Evolutionary conservation across 176 grass and related monocot genomes (phyloP).

Genomic region (Cocos nucifera): DNA sequence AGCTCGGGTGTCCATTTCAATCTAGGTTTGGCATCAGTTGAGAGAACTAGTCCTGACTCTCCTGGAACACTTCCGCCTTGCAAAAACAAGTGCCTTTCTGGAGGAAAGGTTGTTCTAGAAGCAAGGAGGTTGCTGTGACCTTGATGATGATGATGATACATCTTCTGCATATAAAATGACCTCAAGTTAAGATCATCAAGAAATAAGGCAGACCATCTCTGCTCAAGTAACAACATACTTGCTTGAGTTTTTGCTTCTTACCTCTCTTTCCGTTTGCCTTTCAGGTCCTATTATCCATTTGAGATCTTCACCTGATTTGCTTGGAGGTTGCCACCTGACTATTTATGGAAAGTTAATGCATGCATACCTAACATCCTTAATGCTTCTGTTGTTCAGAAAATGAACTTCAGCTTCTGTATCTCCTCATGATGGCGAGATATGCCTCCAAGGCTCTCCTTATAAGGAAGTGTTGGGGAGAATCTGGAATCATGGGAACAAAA

Average conservation of each 20-base stretch:
- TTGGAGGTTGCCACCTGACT: background rate
- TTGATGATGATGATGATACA: constrained; percentile 69
- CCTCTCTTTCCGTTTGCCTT: constrained; percentile 17
- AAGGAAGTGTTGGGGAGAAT: constrained; percentile 13
- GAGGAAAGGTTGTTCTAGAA: constrained; percentile 36
- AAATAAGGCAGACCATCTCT: background rate
- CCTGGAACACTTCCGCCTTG: constrained; percentile 41
- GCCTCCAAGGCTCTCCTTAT: background rate
- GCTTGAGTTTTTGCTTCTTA: constrained; percentile 30
- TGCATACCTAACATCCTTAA: background rate
- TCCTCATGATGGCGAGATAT: background rate
- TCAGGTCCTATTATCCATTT: constrained; percentile 36
- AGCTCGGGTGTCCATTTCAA: constrained; percentile 95
- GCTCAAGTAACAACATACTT: constrained; percentile 6
- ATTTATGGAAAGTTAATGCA: background rate
- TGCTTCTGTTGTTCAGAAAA: background rate
- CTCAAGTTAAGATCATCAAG: constrained; percentile 16
- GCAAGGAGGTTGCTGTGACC: constrained; percentile 42
- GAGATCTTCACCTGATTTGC: constrained; percentile 16
- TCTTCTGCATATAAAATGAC: constrained; percentile 34
- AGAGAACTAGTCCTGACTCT: constrained; percentile 84
- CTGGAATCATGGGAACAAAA: constrained; percentile 25
- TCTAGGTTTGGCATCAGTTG: constrained; percentile 62
- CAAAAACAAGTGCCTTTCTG: constrained; percentile 44
- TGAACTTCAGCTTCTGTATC: background rate